Percentiles rank a stretch among this genome's conserved stretches.
Conservation (phyloP, 2,329 filamentous ascomycete genomes). For the Botryotinia convoluta region DNA sequence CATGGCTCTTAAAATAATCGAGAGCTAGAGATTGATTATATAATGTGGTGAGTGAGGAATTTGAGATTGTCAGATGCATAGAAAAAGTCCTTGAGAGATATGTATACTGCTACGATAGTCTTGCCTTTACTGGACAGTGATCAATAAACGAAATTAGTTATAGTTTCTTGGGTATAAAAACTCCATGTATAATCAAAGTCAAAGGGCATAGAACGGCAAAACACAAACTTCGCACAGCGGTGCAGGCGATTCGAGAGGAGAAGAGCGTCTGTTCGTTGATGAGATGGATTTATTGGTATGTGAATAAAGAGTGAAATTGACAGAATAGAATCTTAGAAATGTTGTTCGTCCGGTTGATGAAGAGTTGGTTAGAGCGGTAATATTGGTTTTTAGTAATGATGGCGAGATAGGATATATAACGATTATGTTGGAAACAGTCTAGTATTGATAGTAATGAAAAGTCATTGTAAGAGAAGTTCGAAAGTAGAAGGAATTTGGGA, state of each 20-base stretch:
- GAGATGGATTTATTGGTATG: neutral
- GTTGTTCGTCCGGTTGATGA: rapidly evolving
- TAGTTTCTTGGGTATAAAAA: too few relatives aligned
- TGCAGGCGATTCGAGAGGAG: neutral
- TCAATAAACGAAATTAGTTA: too few relatives aligned
- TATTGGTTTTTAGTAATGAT: neutral
- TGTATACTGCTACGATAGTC: too few relatives aligned
- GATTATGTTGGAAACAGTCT: rapidly evolving
- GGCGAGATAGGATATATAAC: too few relatives aligned
- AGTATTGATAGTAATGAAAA: neutral
- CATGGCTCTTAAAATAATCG: too few relatives aligned
- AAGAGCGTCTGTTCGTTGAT: neutral
- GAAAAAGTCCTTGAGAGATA: neutral
- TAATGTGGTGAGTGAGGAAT: neutral
- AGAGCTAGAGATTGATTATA: too few relatives aligned
- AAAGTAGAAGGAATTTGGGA: neutral
- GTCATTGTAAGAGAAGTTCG: rapidly evolving
- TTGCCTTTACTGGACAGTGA: neutral
- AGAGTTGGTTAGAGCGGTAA: neutral
- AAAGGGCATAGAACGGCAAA: too few relatives aligned
- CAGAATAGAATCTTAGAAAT: rapidly evolving
- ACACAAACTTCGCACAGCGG: rapidly evolving
- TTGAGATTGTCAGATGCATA: rapidly evolving
- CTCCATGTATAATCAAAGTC: rapidly evolving
- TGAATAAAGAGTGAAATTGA: neutral